Conservation (phyloP, 176 grass and related monocot species). For the Rhynchospora pubera region DNA sequence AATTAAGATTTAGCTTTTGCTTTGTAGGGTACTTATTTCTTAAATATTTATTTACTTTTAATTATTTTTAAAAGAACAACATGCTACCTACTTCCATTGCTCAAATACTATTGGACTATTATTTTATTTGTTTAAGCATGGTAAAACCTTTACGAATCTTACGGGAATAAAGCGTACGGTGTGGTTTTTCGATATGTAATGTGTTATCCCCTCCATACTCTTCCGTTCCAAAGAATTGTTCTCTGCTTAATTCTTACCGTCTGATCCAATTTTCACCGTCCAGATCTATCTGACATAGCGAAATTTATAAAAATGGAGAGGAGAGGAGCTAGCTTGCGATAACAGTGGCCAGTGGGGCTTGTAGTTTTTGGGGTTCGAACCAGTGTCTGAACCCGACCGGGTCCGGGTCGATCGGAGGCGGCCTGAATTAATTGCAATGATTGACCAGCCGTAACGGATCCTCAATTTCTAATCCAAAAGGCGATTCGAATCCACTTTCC, state of each 20-base stretch:
- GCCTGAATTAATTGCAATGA: constrained; percentile 7
- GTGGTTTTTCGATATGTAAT: no score
- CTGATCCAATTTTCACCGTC: neutral
- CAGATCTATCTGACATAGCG: neutral
- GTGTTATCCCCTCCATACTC: neutral
- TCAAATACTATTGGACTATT: neutral
- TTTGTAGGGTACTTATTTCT: neutral
- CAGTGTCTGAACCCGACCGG: constrained; percentile 7
- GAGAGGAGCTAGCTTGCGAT: neutral
- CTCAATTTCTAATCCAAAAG: no score
- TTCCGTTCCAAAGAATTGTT: neutral
- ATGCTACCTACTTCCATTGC: neutral
- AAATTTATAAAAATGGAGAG: neutral
- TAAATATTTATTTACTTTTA: neutral
- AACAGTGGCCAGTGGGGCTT: neutral
- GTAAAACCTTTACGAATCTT: neutral
- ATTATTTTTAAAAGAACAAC: neutral
- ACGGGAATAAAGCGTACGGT: no score
- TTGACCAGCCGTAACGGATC: neutral
- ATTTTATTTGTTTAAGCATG: neutral
- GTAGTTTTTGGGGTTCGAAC: neutral
- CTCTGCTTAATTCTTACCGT: neutral
- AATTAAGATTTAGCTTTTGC: neutral
- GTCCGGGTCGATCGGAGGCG: neutral
- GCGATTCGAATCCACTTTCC: no score